phyloP scores from a whole-genome alignment of 306 rosid genomes.

The Urtica urens region DNA sequence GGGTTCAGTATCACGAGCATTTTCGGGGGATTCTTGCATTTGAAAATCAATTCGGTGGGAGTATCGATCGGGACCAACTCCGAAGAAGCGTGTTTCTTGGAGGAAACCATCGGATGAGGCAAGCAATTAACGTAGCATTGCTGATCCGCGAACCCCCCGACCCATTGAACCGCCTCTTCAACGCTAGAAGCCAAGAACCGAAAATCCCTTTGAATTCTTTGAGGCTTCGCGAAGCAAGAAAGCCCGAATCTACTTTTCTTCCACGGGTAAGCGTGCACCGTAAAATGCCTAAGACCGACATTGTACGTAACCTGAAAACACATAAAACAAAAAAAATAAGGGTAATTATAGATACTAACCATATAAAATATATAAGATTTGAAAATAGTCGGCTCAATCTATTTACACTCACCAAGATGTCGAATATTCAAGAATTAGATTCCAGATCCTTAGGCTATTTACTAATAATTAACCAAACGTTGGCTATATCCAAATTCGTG shows the following conservation, averaged over 20 bases:
- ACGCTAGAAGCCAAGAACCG: conserved; percentile 68
- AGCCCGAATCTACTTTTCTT: conserved; percentile 65
- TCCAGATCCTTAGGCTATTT: conserved; percentile 12
- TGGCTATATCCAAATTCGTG: conserved; percentile 1
- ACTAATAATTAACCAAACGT: conserved; percentile 13
- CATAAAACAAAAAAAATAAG: conserved; percentile 5
- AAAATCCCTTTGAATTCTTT: conserved; percentile 62
- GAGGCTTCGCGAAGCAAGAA: conserved; percentile 61
- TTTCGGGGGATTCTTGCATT: conserved; percentile 86
- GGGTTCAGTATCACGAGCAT: conserved; percentile 98
- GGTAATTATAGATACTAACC: no score
- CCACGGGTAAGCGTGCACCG: conserved; percentile 75
- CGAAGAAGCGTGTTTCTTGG: conserved; percentile 94
- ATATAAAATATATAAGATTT: no score
- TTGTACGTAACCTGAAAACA: conserved; percentile 75
- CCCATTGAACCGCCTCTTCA: conserved; percentile 96
- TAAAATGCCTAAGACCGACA: conserved; percentile 90
- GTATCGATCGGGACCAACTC: conserved; percentile 69
- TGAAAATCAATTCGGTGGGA: conserved; percentile 88
- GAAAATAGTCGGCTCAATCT: no score
- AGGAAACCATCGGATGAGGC: conserved; percentile 87
- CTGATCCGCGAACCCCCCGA: conserved; percentile 96
- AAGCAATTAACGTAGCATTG: conserved; percentile 83
- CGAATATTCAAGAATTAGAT: no score
- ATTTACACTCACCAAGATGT: no score